These are phyloP conservation scores for Pneumocystis canis DNA, from an alignment of 1,139 yeast genomes.

Conservation along the genomic window DNA sequence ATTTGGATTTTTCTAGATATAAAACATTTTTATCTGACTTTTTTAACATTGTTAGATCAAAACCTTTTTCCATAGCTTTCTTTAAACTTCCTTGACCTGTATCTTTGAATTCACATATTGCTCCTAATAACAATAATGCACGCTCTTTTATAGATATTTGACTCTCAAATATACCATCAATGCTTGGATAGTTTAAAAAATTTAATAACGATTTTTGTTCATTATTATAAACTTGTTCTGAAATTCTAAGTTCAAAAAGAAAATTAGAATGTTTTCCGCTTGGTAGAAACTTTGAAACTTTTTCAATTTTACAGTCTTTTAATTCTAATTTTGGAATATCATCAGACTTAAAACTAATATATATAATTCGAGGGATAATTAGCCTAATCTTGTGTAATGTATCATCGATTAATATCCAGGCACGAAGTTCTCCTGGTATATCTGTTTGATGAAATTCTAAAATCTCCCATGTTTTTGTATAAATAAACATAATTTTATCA, in stretches of 20 bases:
- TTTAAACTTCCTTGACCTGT: slow-evolving; percentile 72
- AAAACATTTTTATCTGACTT: slow-evolving; percentile 29
- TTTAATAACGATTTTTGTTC: slow-evolving; percentile 49
- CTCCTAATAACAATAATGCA: slow-evolving; percentile 66
- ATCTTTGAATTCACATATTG: slow-evolving; percentile 52
- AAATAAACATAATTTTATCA: slow-evolving; percentile 57
- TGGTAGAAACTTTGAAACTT: slow-evolving; percentile 49
- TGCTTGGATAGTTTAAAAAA: slow-evolving; percentile 45
- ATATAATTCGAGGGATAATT: slow-evolving; percentile 60
- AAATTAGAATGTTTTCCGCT: slow-evolving; percentile 47
- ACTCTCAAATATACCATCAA: slow-evolving; percentile 66
- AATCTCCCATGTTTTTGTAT: slow-evolving; percentile 72
- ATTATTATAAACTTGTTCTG: slow-evolving; percentile 44
- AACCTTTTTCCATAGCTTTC: slow-evolving; percentile 72
- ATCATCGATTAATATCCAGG: slow-evolving; percentile 51
- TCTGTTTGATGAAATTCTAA: slow-evolving; percentile 49
- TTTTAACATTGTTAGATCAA: slow-evolving; percentile 41
- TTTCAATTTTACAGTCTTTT: slow-evolving; percentile 44
- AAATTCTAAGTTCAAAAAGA: slow-evolving; percentile 50
- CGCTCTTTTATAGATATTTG: slow-evolving; percentile 55
- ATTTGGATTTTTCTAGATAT: slow-evolving; percentile 40
- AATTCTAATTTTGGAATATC: slow-evolving; percentile 25
- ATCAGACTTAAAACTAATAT: slow-evolving; percentile 47
- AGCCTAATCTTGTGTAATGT: slow-evolving; percentile 61
- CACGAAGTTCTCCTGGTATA: slow-evolving; percentile 60